These are phyloP conservation scores for Plasmodium billcollinsi DNA, from an alignment of 169 alveolate genomes.

Conservation along the genomic window DNA sequence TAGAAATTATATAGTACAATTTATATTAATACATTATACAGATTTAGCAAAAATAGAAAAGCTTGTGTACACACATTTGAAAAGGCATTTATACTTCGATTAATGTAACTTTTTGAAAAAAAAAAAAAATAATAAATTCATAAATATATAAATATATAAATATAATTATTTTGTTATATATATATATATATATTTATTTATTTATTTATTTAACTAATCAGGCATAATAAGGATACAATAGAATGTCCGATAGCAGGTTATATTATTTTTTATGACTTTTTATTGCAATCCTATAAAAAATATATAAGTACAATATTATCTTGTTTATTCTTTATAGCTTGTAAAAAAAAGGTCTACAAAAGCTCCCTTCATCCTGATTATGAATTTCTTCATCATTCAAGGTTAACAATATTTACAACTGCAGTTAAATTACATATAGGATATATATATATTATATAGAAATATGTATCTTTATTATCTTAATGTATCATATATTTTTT, in stretches of 20 bases:
- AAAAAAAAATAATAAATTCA: constrained; percentile 20
- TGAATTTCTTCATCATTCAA: constrained; percentile 82
- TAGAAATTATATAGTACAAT: too few relatives aligned
- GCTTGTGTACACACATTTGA: constrained; percentile 87
- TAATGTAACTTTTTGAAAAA: constrained; percentile 67
- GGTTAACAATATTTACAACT: constrained; percentile 54
- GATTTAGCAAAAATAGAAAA: constrained; percentile 81
- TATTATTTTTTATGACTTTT: constrained; percentile 6
- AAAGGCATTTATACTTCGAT: constrained; percentile 73
- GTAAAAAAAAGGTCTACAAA: constrained; percentile 82
- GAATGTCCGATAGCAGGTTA: constrained; percentile 85
- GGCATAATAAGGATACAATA: constrained; percentile 76
- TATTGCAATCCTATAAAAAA: neutral
- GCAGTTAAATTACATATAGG: too few relatives aligned
- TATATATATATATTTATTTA: constrained; percentile 14
- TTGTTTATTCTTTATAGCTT: constrained; percentile 77
- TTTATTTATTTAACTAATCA: constrained; percentile 7
- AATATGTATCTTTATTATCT: neutral
- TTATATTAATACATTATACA: constrained; percentile 7
- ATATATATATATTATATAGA: neutral
- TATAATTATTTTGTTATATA: constrained; percentile 8
- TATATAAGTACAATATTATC: neutral
- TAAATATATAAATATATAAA: neutral
- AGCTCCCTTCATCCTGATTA: constrained; percentile 83
- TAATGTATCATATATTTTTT: constrained; percentile 11